Base-by-base conservation (phyloP, 164 flowering plant species). In the Umbilicus rupestris region DNA sequence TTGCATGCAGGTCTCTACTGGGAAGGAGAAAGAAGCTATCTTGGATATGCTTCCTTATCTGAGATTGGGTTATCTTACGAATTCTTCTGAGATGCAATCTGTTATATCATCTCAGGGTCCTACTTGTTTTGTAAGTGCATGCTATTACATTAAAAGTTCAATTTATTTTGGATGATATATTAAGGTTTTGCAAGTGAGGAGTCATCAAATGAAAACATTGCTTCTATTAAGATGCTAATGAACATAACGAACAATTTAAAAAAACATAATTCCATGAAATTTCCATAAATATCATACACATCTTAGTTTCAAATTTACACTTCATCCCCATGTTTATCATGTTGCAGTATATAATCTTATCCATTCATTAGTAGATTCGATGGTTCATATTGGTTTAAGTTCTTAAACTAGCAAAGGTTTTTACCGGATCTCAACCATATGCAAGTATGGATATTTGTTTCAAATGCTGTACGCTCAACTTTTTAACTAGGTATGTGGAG, bases 21-120 rank as follows among this genome's bases (percentile, higher is more conserved):
- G 97, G 28, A 88, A 82, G 75, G 99, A 91, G 78, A 92, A 82
- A 73, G 94, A 95, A 74, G 96, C 92, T 42, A 84, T 92, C 45
- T 59, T 73, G 39, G 97, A 89, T 59, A 89, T 95, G 92, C 89
- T 95, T 78, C 99, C 96, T 67, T 94, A 94, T 78, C 63, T 94
- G 76, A 82, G 99, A 58, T 70, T 94, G 71, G 97, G 97, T 64
- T 91, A 91, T 80, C 92, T 89, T 72, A 83, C 97, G 63, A 96
- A 95, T 81, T 82, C 96, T 68, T 80, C 92, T 52, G 96, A 92
- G 73, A 89, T 95, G 96, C 82, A 89, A 44, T 85, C 99, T 20
- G 99, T 94, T 55, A 80, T 94, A 69, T 89, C 99, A 65, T 89
- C 96, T 46, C 93, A 83, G 79, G 96, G 97, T 73, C 97, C 99